Evolutionary conservation across 2,329 filamentous ascomycete genomes (phyloP).

Genomic region (Claviceps quebecensis): DNA sequence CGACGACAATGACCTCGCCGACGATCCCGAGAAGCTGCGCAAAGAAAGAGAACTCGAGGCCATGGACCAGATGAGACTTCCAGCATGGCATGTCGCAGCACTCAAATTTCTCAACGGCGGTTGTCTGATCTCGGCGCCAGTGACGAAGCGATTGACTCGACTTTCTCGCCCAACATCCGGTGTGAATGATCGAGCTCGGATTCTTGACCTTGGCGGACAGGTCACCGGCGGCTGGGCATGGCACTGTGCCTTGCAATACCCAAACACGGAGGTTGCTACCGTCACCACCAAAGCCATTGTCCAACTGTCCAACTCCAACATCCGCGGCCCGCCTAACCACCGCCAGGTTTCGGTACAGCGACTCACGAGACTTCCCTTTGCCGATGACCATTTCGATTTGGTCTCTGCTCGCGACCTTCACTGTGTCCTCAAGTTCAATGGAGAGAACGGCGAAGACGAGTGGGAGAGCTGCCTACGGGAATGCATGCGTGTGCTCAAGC

Average conservation of each 20-base stretch:
- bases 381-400: constrained; percentile 75
- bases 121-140: constrained; percentile 48
- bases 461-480: constrained; percentile 77
- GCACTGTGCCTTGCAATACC: constrained; percentile 78
- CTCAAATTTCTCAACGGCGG: constrained; percentile 49
- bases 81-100: constrained; percentile 48
- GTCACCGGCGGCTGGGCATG: constrained; percentile 88
- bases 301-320: constrained; percentile 57
- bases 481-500: constrained; percentile 83
- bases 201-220: constrained; percentile 79
- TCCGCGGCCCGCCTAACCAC: constrained; percentile 79
- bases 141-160: constrained; percentile 46
- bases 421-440: constrained; percentile 61
- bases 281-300: constrained; percentile 61
- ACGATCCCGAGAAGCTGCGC: constrained; percentile 49
- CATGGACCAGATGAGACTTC: constrained; percentile 51
- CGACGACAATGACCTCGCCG: constrained; percentile 49
- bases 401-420: constrained; percentile 82
- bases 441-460: constrained; percentile 60
- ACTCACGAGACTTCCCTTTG: constrained; percentile 73
- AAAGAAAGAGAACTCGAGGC: constrained; percentile 72
- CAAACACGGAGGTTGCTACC: constrained; percentile 75
- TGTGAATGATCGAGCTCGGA: constrained; percentile 42
- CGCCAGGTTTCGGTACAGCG: constrained; percentile 64
- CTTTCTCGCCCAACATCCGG: constrained; percentile 34